Conservation (phyloP, 495 filamentous ascomycete genomes). For the Hypoxylon rickii region DNA sequence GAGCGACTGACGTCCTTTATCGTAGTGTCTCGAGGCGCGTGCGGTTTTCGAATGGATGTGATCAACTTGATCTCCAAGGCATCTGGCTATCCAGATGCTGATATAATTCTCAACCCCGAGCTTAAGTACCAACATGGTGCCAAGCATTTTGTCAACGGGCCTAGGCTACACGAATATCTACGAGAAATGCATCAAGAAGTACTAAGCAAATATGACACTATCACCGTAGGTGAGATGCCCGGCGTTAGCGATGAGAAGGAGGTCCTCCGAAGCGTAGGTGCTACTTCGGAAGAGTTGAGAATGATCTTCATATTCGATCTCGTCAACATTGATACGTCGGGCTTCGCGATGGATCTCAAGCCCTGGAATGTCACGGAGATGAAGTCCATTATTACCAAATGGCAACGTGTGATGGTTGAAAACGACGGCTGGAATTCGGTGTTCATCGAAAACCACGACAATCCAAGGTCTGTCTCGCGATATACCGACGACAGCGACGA, state of each 20-base stretch:
- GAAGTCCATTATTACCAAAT: slow-evolving; percentile 58
- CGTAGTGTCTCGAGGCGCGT: slow-evolving; percentile 55
- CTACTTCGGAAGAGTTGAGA: slow-evolving; percentile 59
- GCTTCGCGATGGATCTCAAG: slow-evolving; percentile 47
- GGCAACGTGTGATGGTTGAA: slow-evolving; percentile 63
- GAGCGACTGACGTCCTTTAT: background rate
- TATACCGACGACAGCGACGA: slow-evolving; percentile 51
- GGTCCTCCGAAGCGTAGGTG: slow-evolving; percentile 57
- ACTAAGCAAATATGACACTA: slow-evolving; percentile 60
- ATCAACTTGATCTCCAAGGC: slow-evolving; percentile 69
- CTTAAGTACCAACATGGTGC: slow-evolving; percentile 57
- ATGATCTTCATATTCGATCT: slow-evolving; percentile 71
- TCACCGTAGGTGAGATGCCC: slow-evolving; percentile 70
- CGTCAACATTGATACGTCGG: slow-evolving; percentile 55
- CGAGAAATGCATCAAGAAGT: slow-evolving; percentile 57
- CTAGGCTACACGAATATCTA: slow-evolving; percentile 64
- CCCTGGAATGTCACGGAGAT: slow-evolving; percentile 59
- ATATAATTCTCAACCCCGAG: slow-evolving; percentile 49
- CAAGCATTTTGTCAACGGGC: slow-evolving; percentile 62
- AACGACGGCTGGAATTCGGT: slow-evolving; percentile 67
- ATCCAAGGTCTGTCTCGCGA: slow-evolving; percentile 62
- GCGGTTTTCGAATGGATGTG: slow-evolving; percentile 68
- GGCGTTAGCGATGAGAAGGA: slow-evolving; percentile 56
- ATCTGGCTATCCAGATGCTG: slow-evolving; percentile 60
- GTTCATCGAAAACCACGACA: slow-evolving; percentile 68